These are phyloP conservation scores for Psilocybe sp. DNA, from an alignment of 768 basidiomycete genomes.

Conservation along the genomic window DNA sequence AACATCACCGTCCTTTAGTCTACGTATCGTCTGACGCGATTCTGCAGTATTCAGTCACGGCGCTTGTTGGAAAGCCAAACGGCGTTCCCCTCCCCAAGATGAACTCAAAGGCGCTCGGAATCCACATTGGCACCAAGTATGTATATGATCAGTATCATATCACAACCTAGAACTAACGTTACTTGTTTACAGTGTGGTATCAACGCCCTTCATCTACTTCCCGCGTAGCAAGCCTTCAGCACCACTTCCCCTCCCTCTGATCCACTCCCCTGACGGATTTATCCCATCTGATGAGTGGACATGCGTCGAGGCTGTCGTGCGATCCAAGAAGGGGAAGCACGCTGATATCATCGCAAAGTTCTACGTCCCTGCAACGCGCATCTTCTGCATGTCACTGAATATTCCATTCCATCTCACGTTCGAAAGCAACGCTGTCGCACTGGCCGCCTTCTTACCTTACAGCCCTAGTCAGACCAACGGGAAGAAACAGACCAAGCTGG, in stretches of 20 bases:
- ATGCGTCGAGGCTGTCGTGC: slow-evolving; percentile 37
- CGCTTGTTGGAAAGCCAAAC: slow-evolving; percentile 45
- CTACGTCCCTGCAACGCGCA: slow-evolving; percentile 57
- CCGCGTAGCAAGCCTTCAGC: slow-evolving; percentile 63
- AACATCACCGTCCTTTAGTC: not conserved
- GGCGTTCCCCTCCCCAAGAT: slow-evolving; percentile 40
- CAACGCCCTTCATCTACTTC: slow-evolving; percentile 60
- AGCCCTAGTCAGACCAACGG: slow-evolving; percentile 41
- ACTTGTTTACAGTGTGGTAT: slow-evolving; percentile 39
- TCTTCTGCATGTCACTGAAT: slow-evolving; percentile 52
- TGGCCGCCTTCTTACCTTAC: slow-evolving; percentile 59
- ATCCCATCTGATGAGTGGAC: slow-evolving; percentile 47
- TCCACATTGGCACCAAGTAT: slow-evolving; percentile 52
- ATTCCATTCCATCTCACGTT: slow-evolving; percentile 71
- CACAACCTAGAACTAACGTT: slow-evolving; percentile 5
- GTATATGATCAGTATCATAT: slow-evolving; percentile 15
- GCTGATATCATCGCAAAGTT: slow-evolving; percentile 40
- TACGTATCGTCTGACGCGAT: not conserved
- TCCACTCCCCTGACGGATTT: slow-evolving; percentile 36
- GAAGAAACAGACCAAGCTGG: slow-evolving; percentile 45
- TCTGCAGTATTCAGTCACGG: slow-evolving; percentile 54
- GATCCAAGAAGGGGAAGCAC: slow-evolving; percentile 32
- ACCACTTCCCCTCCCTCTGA: slow-evolving; percentile 47
- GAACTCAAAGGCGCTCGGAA: slow-evolving; percentile 52
- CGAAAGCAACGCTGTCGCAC: slow-evolving; percentile 50